phyloP scores from a whole-genome alignment of 1,284 basidiomycete species.

The Cutaneotrichosporon spelunceum region DNA sequence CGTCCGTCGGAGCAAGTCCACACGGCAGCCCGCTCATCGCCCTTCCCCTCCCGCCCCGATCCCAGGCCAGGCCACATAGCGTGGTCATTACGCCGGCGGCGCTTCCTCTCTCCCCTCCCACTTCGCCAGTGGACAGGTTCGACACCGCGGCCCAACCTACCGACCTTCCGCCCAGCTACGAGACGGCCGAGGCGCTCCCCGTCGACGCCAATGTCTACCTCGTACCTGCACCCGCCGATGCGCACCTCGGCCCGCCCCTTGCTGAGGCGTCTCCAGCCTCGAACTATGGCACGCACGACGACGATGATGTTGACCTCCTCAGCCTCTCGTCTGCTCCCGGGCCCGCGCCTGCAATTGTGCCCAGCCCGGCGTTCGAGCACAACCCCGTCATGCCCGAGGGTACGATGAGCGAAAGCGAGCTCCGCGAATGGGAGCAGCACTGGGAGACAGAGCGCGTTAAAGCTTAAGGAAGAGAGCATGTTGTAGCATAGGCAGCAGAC shows the following conservation, averaged over 20 bases:
- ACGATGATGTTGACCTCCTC: background rate
- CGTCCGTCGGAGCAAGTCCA: background rate
- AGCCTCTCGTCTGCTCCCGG: background rate
- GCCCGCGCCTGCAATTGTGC: background rate
- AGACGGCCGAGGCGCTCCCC: background rate
- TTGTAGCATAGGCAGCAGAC: conserved; percentile 20
- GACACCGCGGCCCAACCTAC: background rate
- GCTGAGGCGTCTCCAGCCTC: background rate
- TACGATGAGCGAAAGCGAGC: conserved; percentile 16
- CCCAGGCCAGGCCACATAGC: background rate
- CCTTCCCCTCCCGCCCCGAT: conserved; percentile 9
- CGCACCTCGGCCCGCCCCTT: background rate
- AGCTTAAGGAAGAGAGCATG: conserved; percentile 1
- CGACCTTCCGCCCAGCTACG: conserved; percentile 9
- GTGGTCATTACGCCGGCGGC: background rate
- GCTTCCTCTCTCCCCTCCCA: background rate
- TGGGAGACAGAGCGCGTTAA: background rate
- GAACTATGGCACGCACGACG: background rate
- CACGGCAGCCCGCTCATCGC: background rate
- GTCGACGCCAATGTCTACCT: background rate
- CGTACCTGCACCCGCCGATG: background rate
- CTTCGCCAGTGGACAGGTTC: background rate
- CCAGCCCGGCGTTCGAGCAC: background rate
- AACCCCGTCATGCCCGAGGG: background rate
- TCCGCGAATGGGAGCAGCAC: conserved; percentile 19